Percentiles rank a stretch among this genome's conserved stretches.
phyloP scores from a whole-genome alignment of 176 grass and related monocot species.

The Carex pumila region DNA sequence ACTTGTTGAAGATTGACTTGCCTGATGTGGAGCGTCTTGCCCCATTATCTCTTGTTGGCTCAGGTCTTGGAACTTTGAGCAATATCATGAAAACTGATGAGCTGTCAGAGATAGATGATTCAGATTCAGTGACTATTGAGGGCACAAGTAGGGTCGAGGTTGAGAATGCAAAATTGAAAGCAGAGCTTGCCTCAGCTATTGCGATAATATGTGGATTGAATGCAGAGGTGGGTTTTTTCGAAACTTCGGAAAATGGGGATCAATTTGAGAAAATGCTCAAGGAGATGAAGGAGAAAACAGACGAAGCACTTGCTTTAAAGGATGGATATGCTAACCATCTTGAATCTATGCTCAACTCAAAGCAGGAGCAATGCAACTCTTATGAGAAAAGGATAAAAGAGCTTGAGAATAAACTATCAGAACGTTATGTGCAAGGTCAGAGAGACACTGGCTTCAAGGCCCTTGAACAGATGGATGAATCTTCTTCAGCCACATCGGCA shows the following conservation, averaged over 20 bases:
- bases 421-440: slow-evolving; percentile 63
- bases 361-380: slow-evolving; percentile 55
- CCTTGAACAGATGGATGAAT: slow-evolving; percentile 70
- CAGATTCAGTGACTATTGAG: slow-evolving; percentile 62
- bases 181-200: slow-evolving; percentile 92
- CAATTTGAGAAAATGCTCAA: slow-evolving; percentile 48
- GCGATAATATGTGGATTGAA: slow-evolving; percentile 51
- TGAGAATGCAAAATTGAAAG: slow-evolving; percentile 88
- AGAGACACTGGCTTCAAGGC: slow-evolving; percentile 51
- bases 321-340: slow-evolving; percentile 73
- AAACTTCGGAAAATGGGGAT: slow-evolving; percentile 45
- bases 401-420: slow-evolving; percentile 68
- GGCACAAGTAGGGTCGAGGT: slow-evolving; percentile 92
- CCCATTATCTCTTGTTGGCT: slow-evolving; percentile 52
- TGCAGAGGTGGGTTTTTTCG: slow-evolving; percentile 52
- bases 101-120: slow-evolving; percentile 27
- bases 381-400: slow-evolving; percentile 88
- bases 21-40: slow-evolving; percentile 68
- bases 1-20: slow-evolving; percentile 77
- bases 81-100: slow-evolving; percentile 42
- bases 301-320: slow-evolving; percentile 66
- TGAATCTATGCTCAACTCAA: slow-evolving; percentile 45
- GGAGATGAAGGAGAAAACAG: slow-evolving; percentile 59
- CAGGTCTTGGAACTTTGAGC: slow-evolving; percentile 34
- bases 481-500: slow-evolving; percentile 61